Percentiles rank a stretch among this genome's conserved stretches.
Evolutionary conservation across 805 yeast species (phyloP).

Genomic region (Pichia phayaonensis): DNA sequence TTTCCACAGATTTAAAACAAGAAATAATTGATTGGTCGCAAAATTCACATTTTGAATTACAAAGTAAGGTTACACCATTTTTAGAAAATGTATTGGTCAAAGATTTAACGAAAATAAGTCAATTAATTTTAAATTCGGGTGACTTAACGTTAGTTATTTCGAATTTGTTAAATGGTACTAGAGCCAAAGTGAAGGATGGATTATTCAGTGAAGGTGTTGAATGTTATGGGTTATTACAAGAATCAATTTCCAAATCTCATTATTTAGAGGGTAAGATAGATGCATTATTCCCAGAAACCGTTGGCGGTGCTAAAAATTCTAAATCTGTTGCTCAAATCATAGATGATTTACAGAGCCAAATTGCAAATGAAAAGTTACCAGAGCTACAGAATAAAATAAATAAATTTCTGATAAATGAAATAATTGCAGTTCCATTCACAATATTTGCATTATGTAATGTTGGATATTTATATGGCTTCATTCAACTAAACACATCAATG

Average conservation of each 20-base stretch:
- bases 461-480: conserved; percentile 22
- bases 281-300: conserved; percentile 13
- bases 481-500: conserved; percentile 22
- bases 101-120: conserved; percentile 24
- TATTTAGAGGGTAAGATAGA: conserved; percentile 28
- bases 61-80: conserved; percentile 26
- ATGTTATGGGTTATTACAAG: conserved; percentile 26
- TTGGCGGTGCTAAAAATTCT: not conserved
- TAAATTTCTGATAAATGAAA: conserved; percentile 16
- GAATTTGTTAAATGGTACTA: conserved; percentile 21
- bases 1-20: conserved; percentile 10
- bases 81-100: conserved; percentile 21
- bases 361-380: conserved; percentile 19
- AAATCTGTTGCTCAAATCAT: not conserved
- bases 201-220: conserved; percentile 19
- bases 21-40: conserved; percentile 29
- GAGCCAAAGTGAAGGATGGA: conserved; percentile 19
- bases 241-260: conserved; percentile 20
- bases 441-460: conserved; percentile 18
- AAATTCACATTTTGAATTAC: conserved; percentile 29
- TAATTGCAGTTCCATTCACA: conserved; percentile 23
- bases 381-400: conserved; percentile 22
- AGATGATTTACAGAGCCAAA: not conserved
- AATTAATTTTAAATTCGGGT: conserved; percentile 27
- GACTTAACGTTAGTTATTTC: conserved; percentile 26